Evolutionary conservation across 805 yeast genomes (phyloP), one percentile per base, ranked within the genome.

Genomic region (Metschnikowia kofuensis): DNA sequence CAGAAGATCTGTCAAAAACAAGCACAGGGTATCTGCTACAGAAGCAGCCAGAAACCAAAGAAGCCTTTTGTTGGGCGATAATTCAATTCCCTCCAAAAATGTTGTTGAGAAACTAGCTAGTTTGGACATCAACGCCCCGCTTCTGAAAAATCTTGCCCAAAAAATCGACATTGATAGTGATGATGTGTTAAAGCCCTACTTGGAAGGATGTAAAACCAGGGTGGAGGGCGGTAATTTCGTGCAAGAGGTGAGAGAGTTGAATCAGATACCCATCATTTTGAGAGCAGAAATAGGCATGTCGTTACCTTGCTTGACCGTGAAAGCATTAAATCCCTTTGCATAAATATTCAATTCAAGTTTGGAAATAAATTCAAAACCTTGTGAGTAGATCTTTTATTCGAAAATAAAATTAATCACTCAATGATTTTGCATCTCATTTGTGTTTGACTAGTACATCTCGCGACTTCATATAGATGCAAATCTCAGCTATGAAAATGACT

Each of bases 211-310:
- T 26, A 68, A 68, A 34, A 82, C 85, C 1, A 76, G 87, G 55
- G 71, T 73, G 31, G 92, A 87, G 48, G 84, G 80, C 38, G 83
- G 76, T 32, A 63, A 64, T 35, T 76, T 74, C 60, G 79, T 94
- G 42, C 98, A 94, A 72, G 96, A 88, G 61, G 84, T 92, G 44
- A 77, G 79, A 53, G 92, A 88, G 60, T 71, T 91, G 60, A 78
- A 78, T 43, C 84, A 82, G 58, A 85, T 92, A 42, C 98, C 98
- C 9, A 83, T 92, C 31, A 72, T 92, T 52, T 74, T 94, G 54
- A 77, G 97, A 60, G 89, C 97, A 0, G 98, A 91, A 65, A 82
- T 90, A 45, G 97, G 97, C 44, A 89, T 89, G 91, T 92, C 97
- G 2, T 75, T 92, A 46, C 99, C 99, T 14, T 92, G 97, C 66